Base-by-base conservation (phyloP, 2,329 filamentous ascomycete genomes). In the Juglanconis oblonga region DNA sequence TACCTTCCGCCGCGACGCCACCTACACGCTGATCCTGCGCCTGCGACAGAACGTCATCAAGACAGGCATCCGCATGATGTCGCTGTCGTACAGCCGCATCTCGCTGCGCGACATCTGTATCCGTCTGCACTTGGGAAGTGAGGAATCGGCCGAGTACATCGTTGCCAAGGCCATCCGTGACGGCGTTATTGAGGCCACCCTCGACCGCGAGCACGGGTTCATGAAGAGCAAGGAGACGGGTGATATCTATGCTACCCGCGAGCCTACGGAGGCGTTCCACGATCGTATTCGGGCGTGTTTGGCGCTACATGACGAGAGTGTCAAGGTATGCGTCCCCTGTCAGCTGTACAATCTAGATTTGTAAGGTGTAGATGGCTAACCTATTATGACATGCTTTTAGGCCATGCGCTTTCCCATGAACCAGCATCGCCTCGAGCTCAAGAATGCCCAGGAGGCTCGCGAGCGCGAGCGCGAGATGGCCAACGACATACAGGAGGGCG, bases 321-420 rank as follows among this genome's bases (percentile, higher is more conserved):
- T 99, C 70, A 98, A 97, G 90, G 91, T 93, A 82, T 71, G 79
- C 71, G 60, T 52, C 13, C 48, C 49, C 31, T 14, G 4, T 24
- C 14, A 32, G 44, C 36, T 49, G 2, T 5, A 52, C 29, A 31
- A 24, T 5, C 17, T 17, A 38, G 38, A 7, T 53, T 32, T 52
- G 11, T 24, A n/a, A 48, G 35, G 8, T 44, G 32, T n/a, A 47
- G 5, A 33, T 48, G 13, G 32, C 59, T 64, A 55, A 70, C 71
- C 62, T 69, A 62, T 5, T n/a, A 40, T 42, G 11, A n/a, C 24
- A 29, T 10, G 11, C 36, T 36, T 8, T 38, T 55, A 94, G 91
- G 94, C 95, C 32, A 99, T 99, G 95, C 87, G 95, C 58, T 99
- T 98, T 78, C 95, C 95, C 2, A 98, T 98, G 94, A 97, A 99